Conservation (phyloP, 805 yeast genomes). For the Ogataea trehalophila region DNA sequence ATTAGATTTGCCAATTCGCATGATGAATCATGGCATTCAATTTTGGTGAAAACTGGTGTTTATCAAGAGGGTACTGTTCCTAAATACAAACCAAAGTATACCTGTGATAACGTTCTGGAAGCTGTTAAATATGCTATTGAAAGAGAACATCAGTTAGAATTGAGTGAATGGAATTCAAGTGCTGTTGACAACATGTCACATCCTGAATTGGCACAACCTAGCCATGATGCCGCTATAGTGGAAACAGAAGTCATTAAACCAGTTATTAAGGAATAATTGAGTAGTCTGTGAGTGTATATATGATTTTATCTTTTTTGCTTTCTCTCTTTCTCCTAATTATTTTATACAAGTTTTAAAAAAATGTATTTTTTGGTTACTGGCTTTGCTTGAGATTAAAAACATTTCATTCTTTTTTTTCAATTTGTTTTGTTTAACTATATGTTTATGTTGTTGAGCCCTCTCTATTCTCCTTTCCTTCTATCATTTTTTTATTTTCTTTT, state of each 20-base stretch:
- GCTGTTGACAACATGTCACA: constrained; percentile 22
- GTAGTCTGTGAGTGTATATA: no score
- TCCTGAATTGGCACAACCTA: constrained; percentile 31
- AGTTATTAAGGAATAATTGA: not conserved
- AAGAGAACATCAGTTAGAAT: constrained; percentile 68
- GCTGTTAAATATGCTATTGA: constrained; percentile 82
- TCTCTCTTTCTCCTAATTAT: no score
- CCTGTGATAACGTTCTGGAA: constrained; percentile 69
- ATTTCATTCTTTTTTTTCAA: no score
- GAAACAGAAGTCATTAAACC: constrained; percentile 31
- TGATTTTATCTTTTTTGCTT: no score
- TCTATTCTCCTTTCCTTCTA: no score
- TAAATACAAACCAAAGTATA: constrained; percentile 71
- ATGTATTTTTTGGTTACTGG: no score
- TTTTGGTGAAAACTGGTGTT: constrained; percentile 82
- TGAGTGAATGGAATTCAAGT: constrained; percentile 63
- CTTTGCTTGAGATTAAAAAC: no score
- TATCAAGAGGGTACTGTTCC: constrained; percentile 78
- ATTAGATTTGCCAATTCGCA: constrained; percentile 84
- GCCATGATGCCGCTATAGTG: constrained; percentile 46
- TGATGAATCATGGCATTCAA: constrained; percentile 80
- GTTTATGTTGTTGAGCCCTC: no score
- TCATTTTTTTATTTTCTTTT: no score
- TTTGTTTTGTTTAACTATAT: no score
- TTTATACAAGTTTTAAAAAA: no score